Percentiles rank a stretch among this genome's conserved stretches.
phyloP scores from a whole-genome alignment of 768 basidiomycete genomes.

The Suillus cothurnatus region DNA sequence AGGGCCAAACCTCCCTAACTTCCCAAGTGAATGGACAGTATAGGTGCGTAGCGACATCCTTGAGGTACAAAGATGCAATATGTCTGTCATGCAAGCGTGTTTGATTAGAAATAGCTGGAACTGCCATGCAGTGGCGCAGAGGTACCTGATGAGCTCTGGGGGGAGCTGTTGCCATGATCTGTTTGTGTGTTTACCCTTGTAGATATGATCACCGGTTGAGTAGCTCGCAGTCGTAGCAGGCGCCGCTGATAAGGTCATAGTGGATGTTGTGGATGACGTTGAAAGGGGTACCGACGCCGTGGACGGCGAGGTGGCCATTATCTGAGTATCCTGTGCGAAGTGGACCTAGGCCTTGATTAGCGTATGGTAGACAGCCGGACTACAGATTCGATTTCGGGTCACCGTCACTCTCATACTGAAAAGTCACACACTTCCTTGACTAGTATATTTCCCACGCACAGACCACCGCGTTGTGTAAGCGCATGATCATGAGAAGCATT shows the following conservation, averaged over 20 bases:
- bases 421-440: slow-evolving; percentile 8
- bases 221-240: slow-evolving; percentile 28
- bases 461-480: slow-evolving; percentile 22
- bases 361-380: slow-evolving; percentile 39
- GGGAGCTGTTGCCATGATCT: slow-evolving; percentile 67
- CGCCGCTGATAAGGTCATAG: slow-evolving; percentile 14
- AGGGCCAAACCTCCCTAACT: slow-evolving; percentile 57
- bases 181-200: slow-evolving; percentile 59
- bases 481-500: background rate
- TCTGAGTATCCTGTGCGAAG: slow-evolving; percentile 36
- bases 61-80: slow-evolving; percentile 52
- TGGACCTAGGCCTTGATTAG: slow-evolving; percentile 39
- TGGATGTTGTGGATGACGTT: slow-evolving; percentile 15
- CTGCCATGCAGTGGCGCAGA: slow-evolving; percentile 32
- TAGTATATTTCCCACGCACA: slow-evolving; percentile 23
- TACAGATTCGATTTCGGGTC: slow-evolving; percentile 26
- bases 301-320: slow-evolving; percentile 25
- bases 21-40: slow-evolving; percentile 54
- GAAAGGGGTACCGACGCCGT: slow-evolving; percentile 19
- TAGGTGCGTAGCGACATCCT: slow-evolving; percentile 43
- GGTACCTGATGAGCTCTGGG: slow-evolving; percentile 61
- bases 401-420: slow-evolving; percentile 13
- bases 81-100: slow-evolving; percentile 21
- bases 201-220: slow-evolving; percentile 33
- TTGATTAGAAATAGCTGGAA: slow-evolving; percentile 6